Percentiles rank a stretch among this genome's conserved stretches.
Conservation (phyloP, 805 yeast genomes). For the Candida maltosa region DNA sequence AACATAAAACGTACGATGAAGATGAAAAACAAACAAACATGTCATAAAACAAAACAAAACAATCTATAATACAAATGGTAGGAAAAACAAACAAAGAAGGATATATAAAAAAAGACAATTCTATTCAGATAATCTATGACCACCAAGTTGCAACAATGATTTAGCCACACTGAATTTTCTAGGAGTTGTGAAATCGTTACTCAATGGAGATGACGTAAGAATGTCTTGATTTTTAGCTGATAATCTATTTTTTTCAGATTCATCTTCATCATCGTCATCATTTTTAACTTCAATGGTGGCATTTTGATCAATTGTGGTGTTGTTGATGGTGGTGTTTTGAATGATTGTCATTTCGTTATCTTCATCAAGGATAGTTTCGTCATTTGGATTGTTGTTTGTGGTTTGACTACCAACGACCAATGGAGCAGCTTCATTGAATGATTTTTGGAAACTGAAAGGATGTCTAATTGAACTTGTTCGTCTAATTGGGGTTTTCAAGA, state of each 20-base stretch:
- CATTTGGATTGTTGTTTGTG: constrained; percentile 9
- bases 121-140: no score
- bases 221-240: constrained; percentile 15
- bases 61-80: no score
- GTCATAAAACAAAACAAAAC: no score
- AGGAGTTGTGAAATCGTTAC: constrained; percentile 39
- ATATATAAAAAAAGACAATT: no score
- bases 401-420: constrained; percentile 3
- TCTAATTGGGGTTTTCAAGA: constrained; percentile 42
- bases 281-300: constrained; percentile 10
- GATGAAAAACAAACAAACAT: no score
- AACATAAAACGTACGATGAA: no score
- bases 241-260: no score
- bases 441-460: not conserved
- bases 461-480: constrained; percentile 14
- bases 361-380: constrained; percentile 23
- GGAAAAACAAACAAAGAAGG: no score
- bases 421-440: constrained; percentile 1
- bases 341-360: constrained; percentile 18
- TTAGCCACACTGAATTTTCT: constrained; percentile 44
- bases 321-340: constrained; percentile 11
- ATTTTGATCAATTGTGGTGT: constrained; percentile 7
- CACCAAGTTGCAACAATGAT: constrained; percentile 42
- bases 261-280: constrained; percentile 10
- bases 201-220: constrained; percentile 33